phyloP scores from a whole-genome alignment of 306 rosid species.

The Medicago truncatula region DNA sequence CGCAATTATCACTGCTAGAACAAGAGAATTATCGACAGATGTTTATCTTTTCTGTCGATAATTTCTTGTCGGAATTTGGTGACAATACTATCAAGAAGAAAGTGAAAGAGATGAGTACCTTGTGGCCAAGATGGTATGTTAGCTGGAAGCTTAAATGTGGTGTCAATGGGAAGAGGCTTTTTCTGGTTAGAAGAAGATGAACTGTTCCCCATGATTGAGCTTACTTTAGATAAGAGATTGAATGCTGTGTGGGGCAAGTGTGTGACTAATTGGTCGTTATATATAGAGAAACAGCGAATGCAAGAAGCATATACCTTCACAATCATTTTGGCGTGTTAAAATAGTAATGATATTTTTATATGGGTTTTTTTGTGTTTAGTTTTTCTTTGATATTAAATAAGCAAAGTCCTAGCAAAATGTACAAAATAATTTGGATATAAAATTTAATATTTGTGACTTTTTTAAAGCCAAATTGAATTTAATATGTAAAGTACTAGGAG shows the following conservation, averaged over 20 bases:
- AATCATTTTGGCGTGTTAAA: constrained; percentile 4
- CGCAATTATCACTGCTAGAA: background rate
- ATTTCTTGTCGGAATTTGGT: background rate
- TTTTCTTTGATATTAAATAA: background rate
- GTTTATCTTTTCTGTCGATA: background rate
- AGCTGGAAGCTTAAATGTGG: constrained; percentile 42
- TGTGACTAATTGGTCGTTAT: constrained; percentile 10
- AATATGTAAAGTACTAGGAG: background rate
- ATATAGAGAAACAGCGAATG: constrained; percentile 33
- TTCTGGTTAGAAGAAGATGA: constrained; percentile 30
- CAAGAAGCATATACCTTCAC: constrained; percentile 35
- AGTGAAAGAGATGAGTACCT: constrained; percentile 31
- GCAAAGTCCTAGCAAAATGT: background rate
- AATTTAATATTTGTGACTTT: background rate
- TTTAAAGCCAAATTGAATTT: background rate
- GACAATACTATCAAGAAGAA: constrained; percentile 8
- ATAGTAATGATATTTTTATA: background rate
- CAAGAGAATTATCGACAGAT: background rate
- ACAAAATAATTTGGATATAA: background rate
- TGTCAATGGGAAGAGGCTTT: constrained; percentile 38
- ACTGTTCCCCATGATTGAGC: constrained; percentile 42
- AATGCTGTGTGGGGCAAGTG: constrained; percentile 5
- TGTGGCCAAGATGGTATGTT: constrained; percentile 46
- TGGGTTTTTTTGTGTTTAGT: background rate
- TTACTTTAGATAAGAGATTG: constrained; percentile 23